Evolutionary conservation across 1,139 yeast species (phyloP).

Genomic region (Diutina pseudorugosa): DNA sequence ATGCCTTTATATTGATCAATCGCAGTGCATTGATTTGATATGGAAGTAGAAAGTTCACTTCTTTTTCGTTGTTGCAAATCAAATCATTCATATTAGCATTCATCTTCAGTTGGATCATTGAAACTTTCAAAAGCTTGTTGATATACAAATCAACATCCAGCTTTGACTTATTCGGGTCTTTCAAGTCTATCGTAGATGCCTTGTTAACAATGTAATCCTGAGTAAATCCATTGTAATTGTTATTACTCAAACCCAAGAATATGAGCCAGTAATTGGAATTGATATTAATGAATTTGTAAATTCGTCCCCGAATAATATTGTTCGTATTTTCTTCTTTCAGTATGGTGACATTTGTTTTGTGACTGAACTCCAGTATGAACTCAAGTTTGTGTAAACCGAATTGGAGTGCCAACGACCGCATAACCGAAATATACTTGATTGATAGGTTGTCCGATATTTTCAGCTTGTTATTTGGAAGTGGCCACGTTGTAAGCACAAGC

Average conservation of each 20-base stretch:
- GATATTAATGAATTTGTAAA: constrained; percentile 32
- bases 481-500: constrained; percentile 35
- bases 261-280: constrained; percentile 36
- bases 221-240: constrained; percentile 27
- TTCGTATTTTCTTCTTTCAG: constrained; percentile 19
- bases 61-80: constrained; percentile 8
- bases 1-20: constrained; percentile 27
- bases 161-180: constrained; percentile 7
- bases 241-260: constrained; percentile 27
- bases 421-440: constrained; percentile 27
- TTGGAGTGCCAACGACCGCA: constrained; percentile 30
- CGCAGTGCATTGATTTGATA: not conserved
- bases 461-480: constrained; percentile 22
- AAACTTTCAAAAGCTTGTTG: constrained; percentile 27
- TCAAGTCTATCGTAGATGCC: constrained; percentile 19
- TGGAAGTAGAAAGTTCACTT: not conserved
- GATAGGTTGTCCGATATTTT: constrained; percentile 24
- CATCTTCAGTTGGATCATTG: constrained; percentile 29
- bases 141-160: constrained; percentile 22
- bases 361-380: constrained; percentile 33
- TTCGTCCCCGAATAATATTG: constrained; percentile 28
- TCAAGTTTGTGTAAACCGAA: constrained; percentile 33
- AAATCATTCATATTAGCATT: constrained; percentile 28
- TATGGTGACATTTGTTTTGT: constrained; percentile 26
- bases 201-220: constrained; percentile 31